Evolutionary conservation across 192 early-diverging fungal genomes (phyloP), one percentile per base, ranked within the genome.

Genomic region (Dimargaris cristalligena): DNA sequence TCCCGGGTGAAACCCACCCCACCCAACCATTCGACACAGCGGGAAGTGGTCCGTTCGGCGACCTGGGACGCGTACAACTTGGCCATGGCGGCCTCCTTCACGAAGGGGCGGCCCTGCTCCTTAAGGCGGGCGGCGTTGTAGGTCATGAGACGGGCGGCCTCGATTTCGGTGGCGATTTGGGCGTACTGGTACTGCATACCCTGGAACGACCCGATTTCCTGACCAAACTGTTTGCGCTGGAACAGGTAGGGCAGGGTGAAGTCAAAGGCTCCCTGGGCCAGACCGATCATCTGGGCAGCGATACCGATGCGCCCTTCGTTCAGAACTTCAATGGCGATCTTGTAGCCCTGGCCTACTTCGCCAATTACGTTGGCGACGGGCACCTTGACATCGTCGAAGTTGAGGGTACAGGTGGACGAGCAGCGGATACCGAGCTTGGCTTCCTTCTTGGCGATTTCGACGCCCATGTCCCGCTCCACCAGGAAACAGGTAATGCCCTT

Each of bases 221-320:
- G 61, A 26, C 86, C 86, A 64, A 98, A 98, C 79, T 92, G 90
- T 78, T 95, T 91, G 63, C 95, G 80, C 77, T 98, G 82, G 74
- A 92, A 89, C 62, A 89, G 73, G 71, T 98, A 98, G 20, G 89
- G 88, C 66, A 96, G 60, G 13, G 87, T 86, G 46, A 73, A 65
- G 70, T 98, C 93, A 60, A 82, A 86, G 16, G 84, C 90, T 41
- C 95, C 95, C 72, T 95, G 93, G 11, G 95, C 93, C 35, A 93
- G 69, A 47, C 95, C 95, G 33, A 96, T 69, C 95, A 98, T 97
- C 69, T 97, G 94, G 20, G 92, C 94, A 44, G 92, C 92, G 73
- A 97, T 97, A 62, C 94, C 94, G 58, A 98, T 90, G 63, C 95
- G 86, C 34, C 95, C 95, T 71, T 98, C 95, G 74, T 98, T 98